Evolutionary conservation across 169 alveolate genomes (phyloP).

Genomic region (Cryptosporidium ubiquitum): DNA sequence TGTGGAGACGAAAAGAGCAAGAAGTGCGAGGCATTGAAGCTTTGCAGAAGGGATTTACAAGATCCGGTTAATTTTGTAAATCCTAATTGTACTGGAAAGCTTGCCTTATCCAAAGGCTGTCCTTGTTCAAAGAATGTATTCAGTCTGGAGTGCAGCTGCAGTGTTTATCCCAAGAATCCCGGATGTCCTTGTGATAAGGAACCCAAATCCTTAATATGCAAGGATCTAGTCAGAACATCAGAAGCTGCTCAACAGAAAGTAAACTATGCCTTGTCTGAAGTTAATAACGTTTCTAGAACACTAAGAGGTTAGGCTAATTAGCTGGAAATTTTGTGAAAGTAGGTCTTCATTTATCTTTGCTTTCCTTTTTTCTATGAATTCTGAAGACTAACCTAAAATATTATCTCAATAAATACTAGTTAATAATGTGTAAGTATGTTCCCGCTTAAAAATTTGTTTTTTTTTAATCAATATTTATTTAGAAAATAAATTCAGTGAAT

Average conservation of each 20-base stretch:
- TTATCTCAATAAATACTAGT: too few relatives aligned
- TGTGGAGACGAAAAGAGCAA: conserved; percentile 17
- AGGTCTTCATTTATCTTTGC: not conserved
- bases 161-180: conserved; percentile 45
- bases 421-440: not conserved
- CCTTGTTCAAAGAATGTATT: conserved; percentile 69
- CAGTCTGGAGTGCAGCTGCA: conserved; percentile 59
- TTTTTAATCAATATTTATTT: not conserved
- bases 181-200: conserved; percentile 71
- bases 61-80: not conserved
- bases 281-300: conserved; percentile 3
- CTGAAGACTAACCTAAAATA: not conserved
- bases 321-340: not conserved
- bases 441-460: not conserved
- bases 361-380: not conserved
- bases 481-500: not conserved
- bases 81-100: conserved; percentile 49
- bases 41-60: conserved; percentile 41
- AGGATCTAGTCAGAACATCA: conserved; percentile 44
- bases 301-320: conserved; percentile 34
- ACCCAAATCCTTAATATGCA: conserved; percentile 33
- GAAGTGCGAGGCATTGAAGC: conserved; percentile 32
- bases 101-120: conserved; percentile 16
- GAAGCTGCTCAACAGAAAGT: conserved; percentile 38
- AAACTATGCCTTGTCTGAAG: conserved; percentile 13